These are phyloP conservation scores for Nothophaeocryptopus gaeumannii DNA, from an alignment of 2,329 filamentous ascomycete genomes.

Conservation along the genomic window DNA sequence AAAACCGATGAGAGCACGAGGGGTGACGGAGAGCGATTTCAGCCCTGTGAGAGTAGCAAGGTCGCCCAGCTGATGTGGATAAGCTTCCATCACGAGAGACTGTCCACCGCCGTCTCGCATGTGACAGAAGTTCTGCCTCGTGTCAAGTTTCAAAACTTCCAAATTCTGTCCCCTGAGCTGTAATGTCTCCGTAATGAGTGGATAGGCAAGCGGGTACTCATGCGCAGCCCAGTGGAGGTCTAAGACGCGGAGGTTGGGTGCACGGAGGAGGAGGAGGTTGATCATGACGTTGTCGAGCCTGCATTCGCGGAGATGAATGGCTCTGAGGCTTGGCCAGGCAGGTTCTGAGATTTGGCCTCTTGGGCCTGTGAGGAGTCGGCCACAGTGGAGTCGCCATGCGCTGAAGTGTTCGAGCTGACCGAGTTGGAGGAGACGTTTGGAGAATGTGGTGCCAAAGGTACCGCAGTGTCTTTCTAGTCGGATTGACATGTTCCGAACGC, in stretches of 20 bases:
- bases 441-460: constrained; percentile 7
- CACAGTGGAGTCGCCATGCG: constrained; percentile 9
- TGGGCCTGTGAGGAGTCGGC: constrained; percentile 3
- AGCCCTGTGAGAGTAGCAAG: constrained; percentile 2
- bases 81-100: constrained; percentile 2
- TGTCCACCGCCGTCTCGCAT: neutral
- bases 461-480: constrained; percentile 12
- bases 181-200: constrained; percentile 5
- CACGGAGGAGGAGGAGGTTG: constrained; percentile 4
- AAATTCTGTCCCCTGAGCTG: constrained; percentile 4
- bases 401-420: constrained; percentile 4
- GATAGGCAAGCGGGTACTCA: constrained; percentile 7
- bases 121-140: constrained; percentile 7
- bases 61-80: constrained; percentile 2
- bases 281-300: constrained; percentile 8
- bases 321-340: constrained; percentile 7
- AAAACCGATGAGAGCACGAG: constrained; percentile 7
- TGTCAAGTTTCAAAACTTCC: constrained; percentile 8
- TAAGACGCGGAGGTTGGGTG: constrained; percentile 7
- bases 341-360: constrained; percentile 4
- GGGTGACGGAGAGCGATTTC: constrained; percentile 1
- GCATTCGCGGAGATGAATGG: constrained; percentile 9
- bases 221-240: constrained; percentile 9
- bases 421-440: constrained; percentile 7
- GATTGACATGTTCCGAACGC: constrained; percentile 5